These are phyloP conservation scores for Eimeria maxima DNA, from an alignment of 169 alveolate genomes.

Conservation along the genomic window DNA sequence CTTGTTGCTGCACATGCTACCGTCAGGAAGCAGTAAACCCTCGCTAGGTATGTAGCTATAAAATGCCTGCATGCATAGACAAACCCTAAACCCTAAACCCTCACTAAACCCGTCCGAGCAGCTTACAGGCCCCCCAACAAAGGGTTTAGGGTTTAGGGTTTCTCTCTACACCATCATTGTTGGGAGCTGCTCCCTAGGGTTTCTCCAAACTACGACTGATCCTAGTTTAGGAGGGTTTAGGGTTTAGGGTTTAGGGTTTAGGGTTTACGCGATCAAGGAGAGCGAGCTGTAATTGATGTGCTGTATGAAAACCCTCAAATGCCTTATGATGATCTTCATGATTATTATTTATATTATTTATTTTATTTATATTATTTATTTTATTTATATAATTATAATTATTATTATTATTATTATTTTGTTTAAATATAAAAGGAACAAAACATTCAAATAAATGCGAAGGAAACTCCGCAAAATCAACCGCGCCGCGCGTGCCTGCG, in stretches of 20 bases:
- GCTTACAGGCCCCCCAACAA: too few species aligned
- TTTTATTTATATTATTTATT: too few species aligned
- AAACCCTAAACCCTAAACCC: neutral
- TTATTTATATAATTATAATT: too few species aligned
- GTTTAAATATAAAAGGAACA: neutral
- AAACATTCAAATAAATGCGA: constrained; percentile 6
- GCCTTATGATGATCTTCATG: neutral
- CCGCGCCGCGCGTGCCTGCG: constrained; percentile 84
- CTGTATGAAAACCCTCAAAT: neutral
- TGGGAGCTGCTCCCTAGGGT: too few species aligned
- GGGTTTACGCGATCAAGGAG: constrained; percentile 45
- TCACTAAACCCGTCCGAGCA: too few species aligned
- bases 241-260: constrained; percentile 65
- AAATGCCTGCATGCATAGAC: constrained; percentile 26
- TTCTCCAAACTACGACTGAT: too few species aligned
- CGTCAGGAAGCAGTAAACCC: constrained; percentile 16
- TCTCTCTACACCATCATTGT: too few species aligned
- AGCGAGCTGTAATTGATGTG: constrained; percentile 27
- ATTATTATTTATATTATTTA: too few species aligned
- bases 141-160: constrained; percentile 25
- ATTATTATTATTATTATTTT: too few species aligned
- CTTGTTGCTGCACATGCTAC: neutral
- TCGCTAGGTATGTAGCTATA: neutral
- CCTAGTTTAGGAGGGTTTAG: neutral
- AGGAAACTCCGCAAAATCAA: constrained; percentile 84